phyloP scores from a whole-genome alignment of 1,284 basidiomycete species.

The Mycosarcoma maydis region DNA sequence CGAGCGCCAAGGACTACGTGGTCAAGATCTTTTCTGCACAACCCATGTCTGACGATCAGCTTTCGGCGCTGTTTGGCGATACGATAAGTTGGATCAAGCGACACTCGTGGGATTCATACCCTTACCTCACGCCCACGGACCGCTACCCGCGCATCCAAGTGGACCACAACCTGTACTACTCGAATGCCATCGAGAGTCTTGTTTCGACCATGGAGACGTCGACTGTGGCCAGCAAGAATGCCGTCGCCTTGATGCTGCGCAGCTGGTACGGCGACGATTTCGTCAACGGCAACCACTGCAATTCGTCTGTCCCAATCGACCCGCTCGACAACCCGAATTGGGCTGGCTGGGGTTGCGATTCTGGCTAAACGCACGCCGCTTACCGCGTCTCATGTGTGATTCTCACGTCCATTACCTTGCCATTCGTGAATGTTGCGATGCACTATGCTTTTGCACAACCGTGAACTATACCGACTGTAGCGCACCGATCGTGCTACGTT shows the following conservation, averaged over 20 bases:
- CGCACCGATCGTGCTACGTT: no score
- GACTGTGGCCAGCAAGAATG: conserved; percentile 84
- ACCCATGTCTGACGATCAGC: conserved; percentile 75
- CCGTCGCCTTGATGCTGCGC: conserved; percentile 51
- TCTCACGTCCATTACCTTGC: no score
- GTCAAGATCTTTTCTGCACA: conserved; percentile 79
- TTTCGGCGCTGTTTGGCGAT: conserved; percentile 68
- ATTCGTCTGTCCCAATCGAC: conserved; percentile 9
- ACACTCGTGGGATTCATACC: conserved; percentile 76
- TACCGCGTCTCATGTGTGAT: no score
- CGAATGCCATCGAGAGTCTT: conserved; percentile 80
- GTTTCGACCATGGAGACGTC: conserved; percentile 85
- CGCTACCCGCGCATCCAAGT: conserved; percentile 80
- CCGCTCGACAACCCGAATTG: conserved; percentile 44
- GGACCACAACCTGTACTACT: conserved; percentile 81
- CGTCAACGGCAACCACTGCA: conserved; percentile 54
- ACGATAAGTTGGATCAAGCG: conserved; percentile 77
- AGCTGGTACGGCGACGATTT: conserved; percentile 57
- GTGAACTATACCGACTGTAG: no score
- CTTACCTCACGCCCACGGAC: conserved; percentile 74
- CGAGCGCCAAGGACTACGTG: conserved; percentile 41
- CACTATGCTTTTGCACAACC: no score
- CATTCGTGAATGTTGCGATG: no score
- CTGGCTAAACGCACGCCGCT: conserved; percentile 19
- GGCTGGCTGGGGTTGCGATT: conserved; percentile 63